phyloP scores from a whole-genome alignment of 768 basidiomycete species.

The Sporobolomyces pararoseus region DNA sequence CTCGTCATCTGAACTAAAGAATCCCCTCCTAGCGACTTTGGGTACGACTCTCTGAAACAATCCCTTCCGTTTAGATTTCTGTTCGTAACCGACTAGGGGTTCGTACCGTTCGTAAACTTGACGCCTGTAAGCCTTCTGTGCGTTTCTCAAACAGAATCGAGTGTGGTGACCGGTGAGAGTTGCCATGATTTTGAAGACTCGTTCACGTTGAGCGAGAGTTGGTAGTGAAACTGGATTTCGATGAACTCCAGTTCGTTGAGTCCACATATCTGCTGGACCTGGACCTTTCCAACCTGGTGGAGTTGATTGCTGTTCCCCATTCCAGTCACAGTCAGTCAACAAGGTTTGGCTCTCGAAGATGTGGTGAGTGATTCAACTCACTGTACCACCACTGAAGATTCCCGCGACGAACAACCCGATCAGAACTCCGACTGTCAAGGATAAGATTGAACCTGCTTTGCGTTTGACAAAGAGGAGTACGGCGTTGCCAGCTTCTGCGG shows the following conservation, averaged over 20 bases:
- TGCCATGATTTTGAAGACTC: constrained; percentile 80
- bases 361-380: background rate
- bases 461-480: constrained; percentile 27
- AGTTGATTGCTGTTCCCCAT: constrained; percentile 14
- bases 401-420: constrained; percentile 37
- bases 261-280: constrained; percentile 35
- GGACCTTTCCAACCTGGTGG: constrained; percentile 38
- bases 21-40: constrained; percentile 31
- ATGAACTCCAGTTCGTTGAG: constrained; percentile 35
- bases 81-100: constrained; percentile 72
- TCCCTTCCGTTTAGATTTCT: constrained; percentile 49
- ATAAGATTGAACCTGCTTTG: constrained; percentile 30
- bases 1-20: constrained; percentile 33
- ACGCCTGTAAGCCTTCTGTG: constrained; percentile 77
- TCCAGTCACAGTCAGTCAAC: background rate
- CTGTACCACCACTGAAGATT: constrained; percentile 23
- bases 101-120: constrained; percentile 83
- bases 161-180: constrained; percentile 88
- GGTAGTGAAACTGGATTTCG: constrained; percentile 55
- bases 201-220: constrained; percentile 73
- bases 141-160: constrained; percentile 58
- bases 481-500: constrained; percentile 14
- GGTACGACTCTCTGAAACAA: constrained; percentile 43
- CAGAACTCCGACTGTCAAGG: constrained; percentile 32
- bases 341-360: background rate